A percentile compares a stretch with the other conserved stretches of the same genome.
Evolutionary conservation across 2,329 filamentous ascomycete species (phyloP).

Genomic region (Colletotrichum tamarilloi): DNA sequence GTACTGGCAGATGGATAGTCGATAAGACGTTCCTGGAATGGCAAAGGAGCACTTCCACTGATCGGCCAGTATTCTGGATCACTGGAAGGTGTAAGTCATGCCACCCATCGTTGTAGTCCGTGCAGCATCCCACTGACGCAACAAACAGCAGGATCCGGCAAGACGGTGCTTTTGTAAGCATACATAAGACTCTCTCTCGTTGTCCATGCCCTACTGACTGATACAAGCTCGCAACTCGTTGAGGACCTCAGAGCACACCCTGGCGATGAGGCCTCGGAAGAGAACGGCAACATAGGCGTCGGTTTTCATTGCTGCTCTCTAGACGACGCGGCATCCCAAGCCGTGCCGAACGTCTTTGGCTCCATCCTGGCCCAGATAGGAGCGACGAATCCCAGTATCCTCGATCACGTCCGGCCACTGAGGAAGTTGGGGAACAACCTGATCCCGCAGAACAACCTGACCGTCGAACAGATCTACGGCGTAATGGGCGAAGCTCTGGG

Average conservation of each 20-base stretch:
- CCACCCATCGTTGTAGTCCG: background rate
- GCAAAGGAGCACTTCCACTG: slow-evolving; percentile 24
- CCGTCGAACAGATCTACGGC: slow-evolving; percentile 28
- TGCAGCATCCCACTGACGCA: background rate
- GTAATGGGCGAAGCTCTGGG: slow-evolving; percentile 32
- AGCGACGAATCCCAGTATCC: slow-evolving; percentile 27
- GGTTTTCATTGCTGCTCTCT: slow-evolving; percentile 42
- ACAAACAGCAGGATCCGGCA: slow-evolving; percentile 41
- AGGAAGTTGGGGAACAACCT: slow-evolving; percentile 21
- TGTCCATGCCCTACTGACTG: background rate
- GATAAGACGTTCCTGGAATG: slow-evolving; percentile 35
- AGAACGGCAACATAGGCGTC: slow-evolving; percentile 29
- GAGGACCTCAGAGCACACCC: slow-evolving; percentile 35
- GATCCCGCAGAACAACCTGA: slow-evolving; percentile 39
- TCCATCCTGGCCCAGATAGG: slow-evolving; percentile 42
- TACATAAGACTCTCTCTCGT: too few relatives aligned
- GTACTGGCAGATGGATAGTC: slow-evolving; percentile 38
- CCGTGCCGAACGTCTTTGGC: slow-evolving; percentile 42
- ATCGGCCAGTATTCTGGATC: slow-evolving; percentile 40
- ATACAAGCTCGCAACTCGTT: slow-evolving; percentile 39
- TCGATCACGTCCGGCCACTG: slow-evolving; percentile 36
- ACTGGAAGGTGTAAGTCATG: slow-evolving; percentile 39
- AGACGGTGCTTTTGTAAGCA: slow-evolving; percentile 43
- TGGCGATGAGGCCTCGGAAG: background rate
- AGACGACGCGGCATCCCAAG: slow-evolving; percentile 41